Evolutionary conservation across 1,139 yeast species (phyloP).

Genomic region (Taphrina deformans): DNA sequence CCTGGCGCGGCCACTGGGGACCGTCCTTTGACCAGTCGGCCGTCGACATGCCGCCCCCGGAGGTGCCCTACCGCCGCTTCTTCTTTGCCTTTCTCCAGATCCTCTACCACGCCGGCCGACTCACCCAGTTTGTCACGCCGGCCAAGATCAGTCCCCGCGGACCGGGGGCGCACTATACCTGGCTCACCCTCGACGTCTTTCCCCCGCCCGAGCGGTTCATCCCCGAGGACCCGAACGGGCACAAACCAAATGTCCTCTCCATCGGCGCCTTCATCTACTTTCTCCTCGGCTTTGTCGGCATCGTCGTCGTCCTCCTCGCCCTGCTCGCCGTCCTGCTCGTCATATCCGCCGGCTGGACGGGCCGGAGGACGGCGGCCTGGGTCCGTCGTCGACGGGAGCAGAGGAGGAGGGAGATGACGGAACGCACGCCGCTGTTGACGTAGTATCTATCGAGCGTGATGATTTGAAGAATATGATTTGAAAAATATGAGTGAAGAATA

Average conservation of each 20-base stretch:
- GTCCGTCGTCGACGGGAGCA: not conserved
- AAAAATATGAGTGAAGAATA: not conserved
- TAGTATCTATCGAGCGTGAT: too few species aligned
- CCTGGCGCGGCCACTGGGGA: conserved; percentile 32
- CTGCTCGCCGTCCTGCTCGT: conserved; percentile 13
- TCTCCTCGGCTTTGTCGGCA: conserved; percentile 28
- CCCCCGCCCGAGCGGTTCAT: conserved; percentile 19
- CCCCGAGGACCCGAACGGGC: conserved; percentile 33
- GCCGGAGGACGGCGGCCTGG: not conserved
- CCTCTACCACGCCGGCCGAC: conserved; percentile 30
- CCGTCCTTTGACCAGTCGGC: conserved; percentile 27
- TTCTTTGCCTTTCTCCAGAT: conserved; percentile 29
- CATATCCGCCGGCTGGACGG: not conserved
- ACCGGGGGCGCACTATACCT: conserved; percentile 27
- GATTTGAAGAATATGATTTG: too few species aligned
- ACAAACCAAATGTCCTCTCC: conserved; percentile 20
- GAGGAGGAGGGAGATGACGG: conserved; percentile 17
- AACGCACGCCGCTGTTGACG: conserved; percentile 19
- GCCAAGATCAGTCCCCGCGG: conserved; percentile 28
- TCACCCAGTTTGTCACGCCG: conserved; percentile 20
- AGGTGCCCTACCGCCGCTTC: conserved; percentile 31
- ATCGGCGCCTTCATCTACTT: conserved; percentile 28
- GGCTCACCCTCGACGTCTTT: conserved; percentile 24
- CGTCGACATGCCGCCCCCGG: conserved; percentile 26
- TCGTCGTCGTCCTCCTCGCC: conserved; percentile 10